phyloP scores from a whole-genome alignment of 108 stramenopile genomes.

The Mediolabrus comicus region DNA sequence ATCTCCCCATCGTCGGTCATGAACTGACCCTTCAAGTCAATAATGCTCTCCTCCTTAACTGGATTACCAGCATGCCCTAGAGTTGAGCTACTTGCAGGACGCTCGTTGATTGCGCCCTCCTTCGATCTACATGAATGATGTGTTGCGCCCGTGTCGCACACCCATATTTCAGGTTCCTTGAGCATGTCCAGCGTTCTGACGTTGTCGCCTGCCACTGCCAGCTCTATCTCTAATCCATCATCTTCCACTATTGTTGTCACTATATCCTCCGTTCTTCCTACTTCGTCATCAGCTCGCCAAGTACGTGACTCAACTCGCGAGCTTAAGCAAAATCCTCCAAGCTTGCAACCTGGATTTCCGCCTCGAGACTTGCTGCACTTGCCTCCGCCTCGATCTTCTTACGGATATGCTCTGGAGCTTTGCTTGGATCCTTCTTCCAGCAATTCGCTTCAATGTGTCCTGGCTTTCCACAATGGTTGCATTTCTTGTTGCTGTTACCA shows the following conservation, averaged over 20 bases:
- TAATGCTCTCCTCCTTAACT: not conserved
- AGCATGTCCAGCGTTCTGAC: not conserved
- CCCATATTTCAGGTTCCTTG: not conserved
- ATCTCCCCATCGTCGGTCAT: not conserved
- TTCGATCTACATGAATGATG: not conserved
- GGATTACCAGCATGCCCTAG: not conserved
- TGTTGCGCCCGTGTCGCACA: not conserved
- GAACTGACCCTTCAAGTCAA: not conserved
- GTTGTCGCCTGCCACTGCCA: too few species aligned
- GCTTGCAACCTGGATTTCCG: too few species aligned
- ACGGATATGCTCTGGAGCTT: not conserved
- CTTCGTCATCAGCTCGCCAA: not conserved
- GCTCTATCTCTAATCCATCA: too few species aligned
- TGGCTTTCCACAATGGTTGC: not conserved
- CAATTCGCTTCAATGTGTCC: not conserved
- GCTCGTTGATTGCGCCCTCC: not conserved
- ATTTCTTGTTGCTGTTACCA: not conserved
- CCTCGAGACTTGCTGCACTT: too few species aligned
- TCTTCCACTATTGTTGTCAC: not conserved
- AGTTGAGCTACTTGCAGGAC: not conserved
- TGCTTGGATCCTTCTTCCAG: not conserved
- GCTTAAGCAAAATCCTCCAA: not conserved
- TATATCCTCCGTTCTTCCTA: not conserved
- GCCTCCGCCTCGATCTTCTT: not conserved
- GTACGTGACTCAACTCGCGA: not conserved